Base-by-base conservation (phyloP, 306 rosid genomes). In the Inga laurina region DNA sequence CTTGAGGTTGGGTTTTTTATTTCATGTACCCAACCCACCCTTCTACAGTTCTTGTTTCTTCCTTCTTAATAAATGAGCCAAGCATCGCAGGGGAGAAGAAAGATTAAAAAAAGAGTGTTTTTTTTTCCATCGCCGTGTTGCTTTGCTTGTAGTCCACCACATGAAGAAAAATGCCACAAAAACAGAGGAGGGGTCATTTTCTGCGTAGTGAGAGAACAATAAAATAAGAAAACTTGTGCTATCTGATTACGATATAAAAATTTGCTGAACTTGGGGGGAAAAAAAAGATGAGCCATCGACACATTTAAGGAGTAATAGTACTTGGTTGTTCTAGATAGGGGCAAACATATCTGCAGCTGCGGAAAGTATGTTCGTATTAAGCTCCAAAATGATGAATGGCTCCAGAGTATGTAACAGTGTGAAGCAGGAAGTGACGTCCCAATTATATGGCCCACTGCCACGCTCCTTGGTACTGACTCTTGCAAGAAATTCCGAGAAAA, bases 161-260 rank as follows among this genome's bases (percentile, higher is more conserved):
- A 79, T 44, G 46, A 45, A 57, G 21, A 66, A 46, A 85, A 74
- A 59, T 46, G 27, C 76, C 64, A 37, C 44, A 72, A 72, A 74
- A 79, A 80, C 76, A 85, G 85, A 82, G 82, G 82, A 77, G 81
- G 76, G 61, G 87, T 88, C 90, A 3, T 82, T 88, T 85, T 88
- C 90, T 68, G 22, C 51, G 30, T 59, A 45, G 48, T 30, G 72
- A 80, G 76, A 46, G 73, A 80, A 76, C 78, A 39, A 79, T 65
- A 79, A 59, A 82, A 72, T 72, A 37, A 11, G 21, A 14, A 64
- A 13, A 39, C 32, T 59, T 22, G 10, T 59, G 66, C 5, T 22
- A 22, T 22, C 34, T n/a, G 34, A n/a, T 22, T 9, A 22, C 34
- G 1, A 22, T 59, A 59, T 59, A n/a, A 59, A 59, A 22, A 3